Evolutionary conservation across 177 flowering plant species (phyloP), one percentile per base, ranked within the genome.

Genomic region (Vitis hybrid): DNA sequence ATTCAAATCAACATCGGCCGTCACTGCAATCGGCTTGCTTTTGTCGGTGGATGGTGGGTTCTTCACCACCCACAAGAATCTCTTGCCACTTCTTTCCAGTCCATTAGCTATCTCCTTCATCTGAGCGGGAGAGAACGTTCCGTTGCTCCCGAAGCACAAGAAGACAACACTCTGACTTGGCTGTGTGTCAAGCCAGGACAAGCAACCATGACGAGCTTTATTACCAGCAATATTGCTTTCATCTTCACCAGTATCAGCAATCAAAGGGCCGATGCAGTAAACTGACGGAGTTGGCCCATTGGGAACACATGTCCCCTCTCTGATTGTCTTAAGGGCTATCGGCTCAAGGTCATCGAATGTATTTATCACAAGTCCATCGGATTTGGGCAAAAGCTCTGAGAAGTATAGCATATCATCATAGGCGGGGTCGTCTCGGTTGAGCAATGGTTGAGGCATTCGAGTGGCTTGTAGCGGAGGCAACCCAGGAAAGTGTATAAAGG

Each of bases 121-220:
- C 65, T 79, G 77, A 1, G 60, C 64, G 11, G 32, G 66, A 4
- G 78, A 62, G 66, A 71, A 68, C 15, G 49, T 19, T 11, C 71
- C 78, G 6, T 52, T 12, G 69, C 78, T 77, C 1, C 82, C 78
- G 49, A 80, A 80, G 26, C 73, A 76, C 50, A 75, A 34, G 39
- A 34, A 34, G 39, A 34, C 39, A 34, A 34, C 39, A 34, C 39
- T 34, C 4, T 34, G 39, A 12, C 19, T 62, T 14, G 77, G 79
- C 45, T 76, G 82, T 26, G 51, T 3, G 62, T 76, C 68, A 2
- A 80, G 74, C 82, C 80, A 80, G 4, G 51, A 23, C 64, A 76
- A 32, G 1, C 72, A 57, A 2, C 59, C 62, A 6, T 34, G 39
- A 34, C 39, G 39, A 34, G 39, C 39, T 34, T 34, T 34, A 6